Base-by-base conservation (phyloP, 139 green algal genomes). In the Zygnema circumcarinatum region DNA sequence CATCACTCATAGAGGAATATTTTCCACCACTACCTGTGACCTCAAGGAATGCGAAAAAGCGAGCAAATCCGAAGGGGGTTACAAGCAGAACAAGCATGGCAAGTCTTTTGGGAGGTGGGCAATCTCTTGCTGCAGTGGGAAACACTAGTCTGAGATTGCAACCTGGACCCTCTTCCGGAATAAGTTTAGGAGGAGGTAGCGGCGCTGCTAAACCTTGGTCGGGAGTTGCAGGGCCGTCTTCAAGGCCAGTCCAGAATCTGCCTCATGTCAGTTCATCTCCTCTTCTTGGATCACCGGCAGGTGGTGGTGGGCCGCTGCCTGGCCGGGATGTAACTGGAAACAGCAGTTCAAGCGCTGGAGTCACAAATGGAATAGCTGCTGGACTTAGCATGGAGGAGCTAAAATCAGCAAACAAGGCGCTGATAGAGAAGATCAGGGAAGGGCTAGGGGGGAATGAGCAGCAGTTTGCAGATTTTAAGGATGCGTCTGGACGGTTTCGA, bases 391-490 rank as follows among this genome's bases (percentile, higher is more conserved):
- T 78, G 69, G 85, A 90, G 36, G 80, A 82, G 79, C 32, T 90
- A 21, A 25, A 41, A 22, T 42, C 85, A 1, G 85, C 85, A 2
- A 90, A 90, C 85, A 41, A 54, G 42, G 81, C 33, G 3, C 41
- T 90, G 31, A 21, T 90, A 16, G 85, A 90, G 80, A 38, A 42
- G 33, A 89, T 90, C 33, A 20, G 47, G 32, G 2, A 42, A 7
- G 53, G 41, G 0, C 16, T 90, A 68, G 36, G n/a, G 22, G 85
- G 81, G 1, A 74, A 90, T 74, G 53, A 90, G 47, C 35, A 29
- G 29, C 41, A 90, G 67, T 90, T 90, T 35, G 79, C 54, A 21
- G 79, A 88, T 39, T 90, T 90, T 40, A 88, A 82, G 31, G 85
- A 88, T 20, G 32, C 35, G 29, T 90, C 85, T 1, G 83, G n/a